Evolutionary conservation across 2,329 filamentous ascomycete species (phyloP).

Genomic region (Ophiostoma novo-ulmi): DNA sequence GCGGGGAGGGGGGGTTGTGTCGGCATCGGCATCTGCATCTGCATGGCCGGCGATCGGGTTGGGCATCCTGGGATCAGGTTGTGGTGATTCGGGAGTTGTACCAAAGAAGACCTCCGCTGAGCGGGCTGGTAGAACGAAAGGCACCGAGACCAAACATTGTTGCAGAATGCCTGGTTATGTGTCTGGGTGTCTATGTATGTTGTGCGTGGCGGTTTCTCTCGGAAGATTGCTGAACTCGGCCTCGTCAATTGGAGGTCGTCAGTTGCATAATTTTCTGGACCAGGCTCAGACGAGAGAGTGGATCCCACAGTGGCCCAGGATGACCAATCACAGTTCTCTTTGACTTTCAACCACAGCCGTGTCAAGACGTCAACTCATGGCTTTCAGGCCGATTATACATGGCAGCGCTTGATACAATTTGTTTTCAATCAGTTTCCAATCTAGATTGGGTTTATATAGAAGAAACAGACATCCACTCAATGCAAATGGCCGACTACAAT

Average conservation of each 20-base stretch:
- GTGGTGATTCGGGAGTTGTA: constrained; percentile 37
- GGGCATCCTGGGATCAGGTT: neutral
- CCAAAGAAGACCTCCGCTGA: constrained; percentile 80
- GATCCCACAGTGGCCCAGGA: neutral
- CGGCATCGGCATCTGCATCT: neutral
- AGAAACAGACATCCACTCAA: too few species aligned
- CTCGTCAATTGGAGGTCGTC: neutral
- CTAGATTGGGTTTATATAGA: too few species aligned
- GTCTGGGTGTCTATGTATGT: neutral
- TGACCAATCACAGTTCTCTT: neutral
- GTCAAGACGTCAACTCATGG: constrained; percentile 3
- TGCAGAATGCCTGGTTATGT: constrained; percentile 20
- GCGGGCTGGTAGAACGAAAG: constrained; percentile 71
- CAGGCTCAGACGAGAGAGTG: neutral
- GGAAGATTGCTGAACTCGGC: neutral
- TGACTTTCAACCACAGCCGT: neutral
- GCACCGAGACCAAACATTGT: constrained; percentile 78
- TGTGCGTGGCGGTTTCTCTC: neutral
- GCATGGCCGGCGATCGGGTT: neutral
- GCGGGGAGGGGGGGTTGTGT: neutral
- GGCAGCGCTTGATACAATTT: neutral
- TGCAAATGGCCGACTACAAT: neutral
- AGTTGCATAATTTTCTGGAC: constrained; percentile 20
- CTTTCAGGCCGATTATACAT: neutral
- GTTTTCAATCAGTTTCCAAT: too few species aligned